Conservation (phyloP, 2,329 filamentous ascomycete species). For the Zasmidium angulare region DNA sequence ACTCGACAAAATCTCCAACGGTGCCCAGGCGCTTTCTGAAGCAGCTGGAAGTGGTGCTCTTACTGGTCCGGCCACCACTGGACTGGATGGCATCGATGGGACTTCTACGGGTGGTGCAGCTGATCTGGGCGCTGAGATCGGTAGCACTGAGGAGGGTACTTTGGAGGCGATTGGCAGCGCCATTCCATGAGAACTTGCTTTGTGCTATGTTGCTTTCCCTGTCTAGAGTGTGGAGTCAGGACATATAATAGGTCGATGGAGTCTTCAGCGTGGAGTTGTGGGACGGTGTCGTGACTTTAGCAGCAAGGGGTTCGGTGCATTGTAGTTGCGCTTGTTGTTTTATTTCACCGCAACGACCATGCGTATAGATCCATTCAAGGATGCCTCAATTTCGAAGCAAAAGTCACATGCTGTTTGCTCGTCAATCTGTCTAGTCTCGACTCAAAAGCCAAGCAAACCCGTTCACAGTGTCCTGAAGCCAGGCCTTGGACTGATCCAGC, state of each 20-base stretch:
- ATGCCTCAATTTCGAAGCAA: no score
- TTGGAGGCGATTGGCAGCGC: slow-evolving; percentile 11
- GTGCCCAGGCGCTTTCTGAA: slow-evolving; percentile 9
- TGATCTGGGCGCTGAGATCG: slow-evolving; percentile 13
- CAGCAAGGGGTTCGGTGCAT: no score
- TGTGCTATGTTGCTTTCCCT: neutral
- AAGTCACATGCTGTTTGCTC: no score
- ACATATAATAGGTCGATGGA: neutral
- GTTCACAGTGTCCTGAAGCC: slow-evolving; percentile 24
- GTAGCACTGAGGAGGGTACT: slow-evolving; percentile 12
- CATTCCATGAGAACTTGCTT: slow-evolving; percentile 12
- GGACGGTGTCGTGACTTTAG: no score
- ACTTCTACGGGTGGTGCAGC: slow-evolving; percentile 13
- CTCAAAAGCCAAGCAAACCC: slow-evolving; percentile 24
- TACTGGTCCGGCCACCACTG: slow-evolving; percentile 8
- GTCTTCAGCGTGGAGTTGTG: neutral
- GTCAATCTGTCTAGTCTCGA: neutral
- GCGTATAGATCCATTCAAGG: no score
- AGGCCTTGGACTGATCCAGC: slow-evolving; percentile 20
- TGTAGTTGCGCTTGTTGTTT: no score
- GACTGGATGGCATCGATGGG: slow-evolving; percentile 13
- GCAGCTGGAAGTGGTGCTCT: slow-evolving; percentile 11
- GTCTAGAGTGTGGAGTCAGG: neutral
- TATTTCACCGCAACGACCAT: no score
- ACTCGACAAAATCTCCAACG: slow-evolving; percentile 17